A percentile compares a stretch with the other conserved stretches of the same genome.
Conservation (phyloP, 208 protist species). For the Leishmania turanica region DNA sequence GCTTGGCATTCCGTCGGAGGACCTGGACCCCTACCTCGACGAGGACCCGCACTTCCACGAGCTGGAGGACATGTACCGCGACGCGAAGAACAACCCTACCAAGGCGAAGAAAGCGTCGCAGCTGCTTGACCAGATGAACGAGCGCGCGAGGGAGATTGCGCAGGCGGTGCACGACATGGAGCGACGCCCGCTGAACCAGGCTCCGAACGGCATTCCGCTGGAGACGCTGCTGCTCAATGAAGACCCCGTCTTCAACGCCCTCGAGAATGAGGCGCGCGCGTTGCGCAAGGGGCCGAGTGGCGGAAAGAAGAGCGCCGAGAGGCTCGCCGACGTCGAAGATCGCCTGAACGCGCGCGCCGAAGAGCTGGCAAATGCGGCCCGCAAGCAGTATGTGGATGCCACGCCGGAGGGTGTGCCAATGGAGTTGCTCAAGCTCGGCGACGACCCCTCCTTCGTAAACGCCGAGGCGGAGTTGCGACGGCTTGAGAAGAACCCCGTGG, state of each 20-base stretch:
- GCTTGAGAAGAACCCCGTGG: slow-evolving; percentile 64
- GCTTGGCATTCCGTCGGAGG: slow-evolving; percentile 57
- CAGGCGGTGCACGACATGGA: slow-evolving; percentile 60
- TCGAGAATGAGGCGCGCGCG: slow-evolving; percentile 67
- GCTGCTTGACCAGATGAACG: slow-evolving; percentile 76
- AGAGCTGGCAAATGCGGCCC: slow-evolving; percentile 59
- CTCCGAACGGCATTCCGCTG: slow-evolving; percentile 69
- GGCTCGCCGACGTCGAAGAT: slow-evolving; percentile 51
- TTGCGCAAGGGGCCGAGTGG: slow-evolving; percentile 40
- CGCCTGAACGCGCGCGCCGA: slow-evolving; percentile 61
- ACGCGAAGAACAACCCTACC: slow-evolving; percentile 47
- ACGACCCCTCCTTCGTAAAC: slow-evolving; percentile 56
- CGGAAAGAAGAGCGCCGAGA: slow-evolving; percentile 43
- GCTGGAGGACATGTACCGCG: slow-evolving; percentile 74
- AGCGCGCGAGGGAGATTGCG: slow-evolving; percentile 67
- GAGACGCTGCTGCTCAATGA: slow-evolving; percentile 64
- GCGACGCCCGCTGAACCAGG: slow-evolving; percentile 44
- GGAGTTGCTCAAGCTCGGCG: slow-evolving; percentile 58
- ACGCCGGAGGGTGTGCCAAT: slow-evolving; percentile 53
- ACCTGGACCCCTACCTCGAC: slow-evolving; percentile 55
- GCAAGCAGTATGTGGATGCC: slow-evolving; percentile 55
- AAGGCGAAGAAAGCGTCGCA: slow-evolving; percentile 54
- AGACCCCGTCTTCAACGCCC: slow-evolving; percentile 55
- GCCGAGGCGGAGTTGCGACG: slow-evolving; percentile 58
- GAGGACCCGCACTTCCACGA: slow-evolving; percentile 65